Conservation (phyloP, 805 yeast species). For the Yarrowia divulgata region DNA sequence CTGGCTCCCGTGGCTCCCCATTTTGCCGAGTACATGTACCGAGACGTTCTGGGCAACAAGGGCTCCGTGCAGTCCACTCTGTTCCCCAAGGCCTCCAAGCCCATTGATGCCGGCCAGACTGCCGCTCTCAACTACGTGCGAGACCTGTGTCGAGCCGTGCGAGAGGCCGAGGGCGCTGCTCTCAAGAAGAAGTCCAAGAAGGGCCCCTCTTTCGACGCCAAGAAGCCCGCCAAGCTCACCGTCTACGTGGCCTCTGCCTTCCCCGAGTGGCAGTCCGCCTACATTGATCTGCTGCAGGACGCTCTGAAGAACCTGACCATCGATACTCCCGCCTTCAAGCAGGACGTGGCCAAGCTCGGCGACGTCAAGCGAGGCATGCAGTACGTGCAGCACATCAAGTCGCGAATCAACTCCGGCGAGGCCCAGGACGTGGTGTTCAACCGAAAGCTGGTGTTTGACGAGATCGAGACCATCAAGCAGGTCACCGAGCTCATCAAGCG, state of each 20-base stretch:
- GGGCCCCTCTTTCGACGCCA: constrained; percentile 73
- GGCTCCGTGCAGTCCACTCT: constrained; percentile 72
- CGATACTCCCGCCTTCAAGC: constrained; percentile 51
- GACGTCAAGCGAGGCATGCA: constrained; percentile 99
- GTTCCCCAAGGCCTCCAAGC: constrained; percentile 81
- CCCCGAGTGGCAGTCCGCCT: constrained; percentile 89
- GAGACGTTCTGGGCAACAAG: constrained; percentile 74
- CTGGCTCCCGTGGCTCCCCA: constrained; percentile 96
- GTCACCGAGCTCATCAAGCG: constrained; percentile 64
- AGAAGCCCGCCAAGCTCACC: constrained; percentile 75
- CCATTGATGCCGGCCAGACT: constrained; percentile 64
- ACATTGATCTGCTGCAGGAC: constrained; percentile 74
- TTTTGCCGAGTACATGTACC: constrained; percentile 87
- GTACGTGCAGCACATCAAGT: constrained; percentile 84
- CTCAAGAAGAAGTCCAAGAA: constrained; percentile 64
- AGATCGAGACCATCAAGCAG: constrained; percentile 65
- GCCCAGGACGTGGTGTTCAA: constrained; percentile 82
- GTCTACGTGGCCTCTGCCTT: constrained; percentile 80
- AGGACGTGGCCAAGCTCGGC: constrained; percentile 53
- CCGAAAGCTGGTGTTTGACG: constrained; percentile 86
- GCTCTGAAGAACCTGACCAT: constrained; percentile 46
- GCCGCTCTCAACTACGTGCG: constrained; percentile 84
- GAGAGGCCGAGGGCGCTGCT: constrained; percentile 90
- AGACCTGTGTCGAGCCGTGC: constrained; percentile 76
- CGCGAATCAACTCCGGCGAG: constrained; percentile 62